phyloP scores from a whole-genome alignment of 1,284 basidiomycete genomes.

The Microbotryum lychnidis-dioicae region DNA sequence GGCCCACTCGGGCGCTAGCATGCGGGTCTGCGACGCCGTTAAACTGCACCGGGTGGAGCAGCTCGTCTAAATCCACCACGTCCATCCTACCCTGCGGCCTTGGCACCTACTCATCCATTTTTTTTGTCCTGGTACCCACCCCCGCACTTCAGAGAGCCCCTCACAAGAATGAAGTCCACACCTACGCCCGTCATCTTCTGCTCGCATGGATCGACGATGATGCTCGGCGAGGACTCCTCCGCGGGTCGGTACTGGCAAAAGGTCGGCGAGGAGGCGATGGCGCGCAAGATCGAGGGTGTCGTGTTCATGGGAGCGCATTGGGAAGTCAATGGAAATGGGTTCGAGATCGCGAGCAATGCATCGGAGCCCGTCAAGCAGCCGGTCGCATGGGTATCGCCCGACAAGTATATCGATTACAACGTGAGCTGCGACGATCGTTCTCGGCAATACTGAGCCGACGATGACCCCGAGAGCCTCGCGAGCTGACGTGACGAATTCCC shows the following conservation, averaged over 20 bases:
- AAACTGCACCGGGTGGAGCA: too few species aligned
- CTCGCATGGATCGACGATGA: constrained; percentile 33
- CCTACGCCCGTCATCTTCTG: constrained; percentile 2
- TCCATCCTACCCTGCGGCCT: too few species aligned
- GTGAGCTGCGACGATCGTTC: constrained; percentile 1
- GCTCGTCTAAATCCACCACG: too few species aligned
- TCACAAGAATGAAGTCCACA: too few species aligned
- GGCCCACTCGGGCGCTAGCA: too few species aligned
- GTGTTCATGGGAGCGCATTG: constrained; percentile 35
- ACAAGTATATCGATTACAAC: constrained; percentile 30
- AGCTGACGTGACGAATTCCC: background rate
- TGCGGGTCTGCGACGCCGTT: too few species aligned
- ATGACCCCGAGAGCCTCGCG: background rate
- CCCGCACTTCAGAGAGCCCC: too few species aligned
- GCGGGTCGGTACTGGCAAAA: constrained; percentile 28
- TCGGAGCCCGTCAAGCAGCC: constrained; percentile 28
- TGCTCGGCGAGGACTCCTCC: constrained; percentile 32
- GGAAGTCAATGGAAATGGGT: constrained; percentile 23
- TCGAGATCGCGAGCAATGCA: constrained; percentile 29
- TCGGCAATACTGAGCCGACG: background rate
- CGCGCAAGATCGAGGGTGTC: constrained; percentile 29
- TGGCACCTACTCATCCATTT: too few species aligned
- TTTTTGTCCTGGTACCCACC: too few species aligned
- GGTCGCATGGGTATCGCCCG: constrained; percentile 32
- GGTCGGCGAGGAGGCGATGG: constrained; percentile 28